Evolutionary conservation across 2,329 filamentous ascomycete species (phyloP).

Genomic region (Alternaria panax): DNA sequence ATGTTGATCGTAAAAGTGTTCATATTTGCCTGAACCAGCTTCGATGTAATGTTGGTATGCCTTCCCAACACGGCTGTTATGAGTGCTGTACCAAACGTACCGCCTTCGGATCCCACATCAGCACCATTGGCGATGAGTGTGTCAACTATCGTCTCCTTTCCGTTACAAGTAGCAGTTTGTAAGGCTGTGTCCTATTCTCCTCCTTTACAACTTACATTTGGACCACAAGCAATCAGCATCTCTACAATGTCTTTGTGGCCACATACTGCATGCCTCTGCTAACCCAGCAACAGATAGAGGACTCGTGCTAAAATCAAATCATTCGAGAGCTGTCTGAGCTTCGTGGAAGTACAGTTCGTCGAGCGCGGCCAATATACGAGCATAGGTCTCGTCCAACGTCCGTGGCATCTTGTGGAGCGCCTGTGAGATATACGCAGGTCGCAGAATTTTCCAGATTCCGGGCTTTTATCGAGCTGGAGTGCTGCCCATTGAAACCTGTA

Average conservation of each 20-base stretch:
- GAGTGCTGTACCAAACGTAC: background rate
- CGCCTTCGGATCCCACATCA: background rate
- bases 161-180: background rate
- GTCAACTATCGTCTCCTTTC: background rate
- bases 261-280: background rate
- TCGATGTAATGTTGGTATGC: background rate
- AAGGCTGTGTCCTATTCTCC: background rate
- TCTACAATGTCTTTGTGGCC: background rate
- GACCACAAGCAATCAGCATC: background rate
- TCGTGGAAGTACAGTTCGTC: background rate
- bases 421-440: background rate
- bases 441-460: background rate
- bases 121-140: background rate
- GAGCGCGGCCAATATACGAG: background rate
- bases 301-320: background rate
- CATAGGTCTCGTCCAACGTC: background rate
- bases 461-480: background rate
- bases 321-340: background rate
- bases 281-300: background rate
- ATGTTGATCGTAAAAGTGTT: background rate
- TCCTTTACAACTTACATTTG: background rate
- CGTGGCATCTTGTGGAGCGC: no score
- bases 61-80: background rate
- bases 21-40: background rate
- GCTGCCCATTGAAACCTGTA: no score